Conservation (phyloP, 495 filamentous ascomycete species). For the Pseudevernia furfuracea region DNA sequence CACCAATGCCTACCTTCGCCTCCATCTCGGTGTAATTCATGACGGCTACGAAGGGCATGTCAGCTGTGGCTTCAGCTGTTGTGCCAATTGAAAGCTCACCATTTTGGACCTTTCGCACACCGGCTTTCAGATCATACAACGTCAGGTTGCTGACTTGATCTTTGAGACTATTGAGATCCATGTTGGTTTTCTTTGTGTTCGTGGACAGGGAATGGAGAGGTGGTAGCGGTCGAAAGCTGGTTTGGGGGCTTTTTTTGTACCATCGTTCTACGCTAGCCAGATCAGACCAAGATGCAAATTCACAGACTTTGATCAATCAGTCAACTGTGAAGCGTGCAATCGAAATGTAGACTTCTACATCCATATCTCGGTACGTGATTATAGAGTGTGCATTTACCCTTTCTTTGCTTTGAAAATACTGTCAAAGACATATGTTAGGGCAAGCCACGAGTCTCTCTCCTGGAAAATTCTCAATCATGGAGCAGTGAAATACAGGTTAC, state of each 20-base stretch:
- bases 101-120: constrained; percentile 97
- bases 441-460: neutral
- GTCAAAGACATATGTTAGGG: neutral
- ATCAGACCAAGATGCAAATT: constrained; percentile 2
- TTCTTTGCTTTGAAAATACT: neutral
- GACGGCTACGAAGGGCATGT: constrained; percentile 55
- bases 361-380: neutral
- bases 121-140: constrained; percentile 94
- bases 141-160: constrained; percentile 90
- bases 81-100: constrained; percentile 47
- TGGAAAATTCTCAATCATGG: neutral
- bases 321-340: neutral
- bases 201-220: neutral
- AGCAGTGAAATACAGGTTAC: neutral
- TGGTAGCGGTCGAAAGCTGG: neutral
- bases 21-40: constrained; percentile 99
- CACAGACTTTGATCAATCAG: too few species aligned
- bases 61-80: constrained; percentile 18
- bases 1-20: constrained; percentile 60
- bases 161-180: constrained; percentile 82
- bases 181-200: constrained; percentile 30
- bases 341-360: neutral
- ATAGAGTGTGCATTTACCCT: neutral
- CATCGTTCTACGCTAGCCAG: neutral
- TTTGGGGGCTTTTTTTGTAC: neutral